phyloP scores from a whole-genome alignment of 176 grass and related monocot species.

The Avena sativa region DNA sequence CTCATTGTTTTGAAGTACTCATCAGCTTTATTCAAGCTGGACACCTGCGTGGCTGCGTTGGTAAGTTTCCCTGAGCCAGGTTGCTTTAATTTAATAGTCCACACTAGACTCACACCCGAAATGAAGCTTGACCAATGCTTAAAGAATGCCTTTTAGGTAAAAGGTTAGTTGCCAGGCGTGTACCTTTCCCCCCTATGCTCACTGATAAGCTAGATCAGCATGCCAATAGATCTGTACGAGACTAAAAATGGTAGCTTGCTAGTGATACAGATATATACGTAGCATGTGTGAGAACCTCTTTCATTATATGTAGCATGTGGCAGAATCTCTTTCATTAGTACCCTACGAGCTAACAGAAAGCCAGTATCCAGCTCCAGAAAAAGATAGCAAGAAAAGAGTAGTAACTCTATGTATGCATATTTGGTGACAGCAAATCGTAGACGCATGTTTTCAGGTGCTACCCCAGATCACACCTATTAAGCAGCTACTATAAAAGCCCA shows the following conservation, averaged over 20 bases:
- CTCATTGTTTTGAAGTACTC: neutral
- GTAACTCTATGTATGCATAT: neutral
- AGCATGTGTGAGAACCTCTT: neutral
- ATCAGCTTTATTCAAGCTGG: neutral
- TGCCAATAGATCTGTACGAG: neutral
- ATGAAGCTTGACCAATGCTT: neutral
- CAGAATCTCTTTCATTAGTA: neutral
- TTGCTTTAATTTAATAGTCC: neutral
- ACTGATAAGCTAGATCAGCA: slow-evolving; percentile 27
- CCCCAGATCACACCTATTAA: slow-evolving; percentile 31
- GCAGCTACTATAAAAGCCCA: slow-evolving; percentile 39
- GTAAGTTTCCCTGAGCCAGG: neutral
- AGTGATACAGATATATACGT: slow-evolving; percentile 3
- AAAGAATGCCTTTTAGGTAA: neutral
- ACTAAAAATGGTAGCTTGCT: slow-evolving; percentile 10
- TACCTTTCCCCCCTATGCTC: neutral
- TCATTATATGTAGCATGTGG: neutral
- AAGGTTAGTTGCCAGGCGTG: slow-evolving; percentile 9
- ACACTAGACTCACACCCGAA: neutral
- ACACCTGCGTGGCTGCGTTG: neutral
- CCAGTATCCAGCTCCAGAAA: slow-evolving; percentile 7
- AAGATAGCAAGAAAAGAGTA: neutral
- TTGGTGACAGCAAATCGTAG: neutral
- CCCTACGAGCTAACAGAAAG: slow-evolving; percentile 9
- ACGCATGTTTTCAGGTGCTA: neutral